These are phyloP conservation scores for Rhizopus delemar DNA, from an alignment of 371 early-diverging fungal genomes.

Conservation along the genomic window DNA sequence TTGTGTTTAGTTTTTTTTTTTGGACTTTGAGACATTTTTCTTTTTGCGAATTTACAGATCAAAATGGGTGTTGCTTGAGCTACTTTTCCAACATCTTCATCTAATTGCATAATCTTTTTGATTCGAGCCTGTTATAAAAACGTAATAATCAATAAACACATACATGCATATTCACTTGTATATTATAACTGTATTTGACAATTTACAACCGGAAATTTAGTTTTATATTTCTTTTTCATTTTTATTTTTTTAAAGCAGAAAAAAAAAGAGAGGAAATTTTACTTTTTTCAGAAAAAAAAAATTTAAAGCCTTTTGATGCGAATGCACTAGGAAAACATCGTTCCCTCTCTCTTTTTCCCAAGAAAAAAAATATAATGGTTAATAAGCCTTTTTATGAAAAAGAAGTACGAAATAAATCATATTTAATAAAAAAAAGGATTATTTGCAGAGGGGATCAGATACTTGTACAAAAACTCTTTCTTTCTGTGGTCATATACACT, in stretches of 20 bases:
- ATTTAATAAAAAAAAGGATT: no score
- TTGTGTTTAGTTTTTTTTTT: not conserved
- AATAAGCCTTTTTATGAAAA: no score
- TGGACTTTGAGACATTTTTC: constrained; percentile 18
- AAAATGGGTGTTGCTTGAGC: constrained; percentile 97
- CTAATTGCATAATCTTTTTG: constrained; percentile 99
- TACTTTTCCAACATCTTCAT: constrained; percentile 99
- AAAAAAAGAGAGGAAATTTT: constrained; percentile 4
- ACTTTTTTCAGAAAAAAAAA: not conserved
- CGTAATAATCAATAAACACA: not conserved
- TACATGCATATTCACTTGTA: no score
- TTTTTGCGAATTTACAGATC: constrained; percentile 68
- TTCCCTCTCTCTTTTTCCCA: no score
- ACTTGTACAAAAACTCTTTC: no score
- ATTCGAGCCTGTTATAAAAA: constrained; percentile 86
- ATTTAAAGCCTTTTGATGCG: not conserved
- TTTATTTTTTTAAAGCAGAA: constrained; percentile 6
- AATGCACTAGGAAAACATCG: no score
- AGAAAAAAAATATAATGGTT: no score
- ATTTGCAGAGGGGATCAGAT: no score
- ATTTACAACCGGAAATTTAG: constrained; percentile 87
- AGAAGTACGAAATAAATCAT: no score
- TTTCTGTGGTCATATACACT: no score
- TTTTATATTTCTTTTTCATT: constrained; percentile 89
- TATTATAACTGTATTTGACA: not conserved